phyloP scores from a whole-genome alignment of 441 rosid genomes.

The Capsella rubella region DNA sequence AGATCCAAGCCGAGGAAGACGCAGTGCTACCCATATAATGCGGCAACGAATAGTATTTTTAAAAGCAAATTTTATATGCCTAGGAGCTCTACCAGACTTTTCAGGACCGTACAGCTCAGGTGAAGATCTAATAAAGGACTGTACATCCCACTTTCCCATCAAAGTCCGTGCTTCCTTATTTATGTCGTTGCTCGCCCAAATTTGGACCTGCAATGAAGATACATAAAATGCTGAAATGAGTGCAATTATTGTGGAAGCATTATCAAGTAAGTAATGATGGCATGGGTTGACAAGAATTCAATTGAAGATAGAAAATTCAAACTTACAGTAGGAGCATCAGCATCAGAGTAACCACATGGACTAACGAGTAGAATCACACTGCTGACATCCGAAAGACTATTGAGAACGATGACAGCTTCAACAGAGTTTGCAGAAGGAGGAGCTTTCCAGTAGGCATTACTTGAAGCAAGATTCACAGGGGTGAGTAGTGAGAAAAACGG shows the following conservation, averaged over 20 bases:
- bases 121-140: slow-evolving; percentile 68
- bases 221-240: slow-evolving; percentile 32
- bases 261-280: slow-evolving; percentile 1
- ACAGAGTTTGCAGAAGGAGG: slow-evolving; percentile 65
- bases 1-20: slow-evolving; percentile 85
- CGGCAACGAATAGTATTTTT: slow-evolving; percentile 83
- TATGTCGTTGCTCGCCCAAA: slow-evolving; percentile 95
- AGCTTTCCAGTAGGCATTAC: slow-evolving; percentile 85
- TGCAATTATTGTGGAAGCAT: slow-evolving; percentile 8
- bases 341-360: slow-evolving; percentile 92
- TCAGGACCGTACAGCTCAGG: slow-evolving; percentile 85
- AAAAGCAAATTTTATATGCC: slow-evolving; percentile 85
- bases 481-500: slow-evolving; percentile 79
- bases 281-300: slow-evolving; percentile 35
- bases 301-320: slow-evolving; percentile 30
- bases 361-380: slow-evolving; percentile 86
- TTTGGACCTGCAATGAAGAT: slow-evolving; percentile 68
- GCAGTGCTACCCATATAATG: slow-evolving; percentile 83
- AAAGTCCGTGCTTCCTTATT: slow-evolving; percentile 82
- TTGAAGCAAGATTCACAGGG: slow-evolving; percentile 67
- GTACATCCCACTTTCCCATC: slow-evolving; percentile 96
- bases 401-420: slow-evolving; percentile 77
- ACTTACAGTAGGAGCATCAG: slow-evolving; percentile 86
- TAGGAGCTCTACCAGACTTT: slow-evolving; percentile 61
- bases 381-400: slow-evolving; percentile 81